These are phyloP conservation scores for Suillus discolor DNA, from an alignment of 768 basidiomycete genomes.

Conservation along the genomic window DNA sequence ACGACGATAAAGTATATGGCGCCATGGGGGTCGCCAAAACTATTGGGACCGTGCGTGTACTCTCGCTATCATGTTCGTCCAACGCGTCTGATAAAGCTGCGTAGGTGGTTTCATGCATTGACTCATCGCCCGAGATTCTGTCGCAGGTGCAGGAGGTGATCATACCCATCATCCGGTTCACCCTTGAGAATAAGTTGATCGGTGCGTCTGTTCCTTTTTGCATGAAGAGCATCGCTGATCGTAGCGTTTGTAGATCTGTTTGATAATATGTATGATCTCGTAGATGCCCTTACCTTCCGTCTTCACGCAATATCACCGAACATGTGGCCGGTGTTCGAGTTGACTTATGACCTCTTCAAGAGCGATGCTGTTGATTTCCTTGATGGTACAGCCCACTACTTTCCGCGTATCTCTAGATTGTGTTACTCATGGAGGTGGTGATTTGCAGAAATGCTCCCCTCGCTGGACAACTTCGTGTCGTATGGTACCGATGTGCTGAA, in stretches of 20 bases:
- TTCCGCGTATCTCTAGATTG: neutral
- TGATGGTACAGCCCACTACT: constrained; percentile 55
- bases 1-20: constrained; percentile 53
- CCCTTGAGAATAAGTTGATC: constrained; percentile 74
- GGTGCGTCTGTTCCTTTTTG: constrained; percentile 46
- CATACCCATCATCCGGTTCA: constrained; percentile 75
- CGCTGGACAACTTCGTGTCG: constrained; percentile 86
- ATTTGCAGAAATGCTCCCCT: constrained; percentile 81
- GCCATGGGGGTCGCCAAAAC: neutral
- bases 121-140: constrained; percentile 72
- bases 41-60: constrained; percentile 64
- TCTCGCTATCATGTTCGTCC: neutral
- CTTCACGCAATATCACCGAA: constrained; percentile 70
- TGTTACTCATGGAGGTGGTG: neutral
- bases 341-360: constrained; percentile 83
- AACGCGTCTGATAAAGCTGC: constrained; percentile 4
- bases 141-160: constrained; percentile 81
- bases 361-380: constrained; percentile 83
- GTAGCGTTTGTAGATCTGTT: constrained; percentile 60
- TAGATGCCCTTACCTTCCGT: constrained; percentile 85
- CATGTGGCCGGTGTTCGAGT: constrained; percentile 89
- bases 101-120: constrained; percentile 76
- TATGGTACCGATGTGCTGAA: constrained; percentile 80
- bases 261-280: constrained; percentile 85
- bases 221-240: neutral